These are phyloP conservation scores for Polychaeton citri DNA, from an alignment of 2,329 filamentous ascomycete species.

Conservation along the genomic window DNA sequence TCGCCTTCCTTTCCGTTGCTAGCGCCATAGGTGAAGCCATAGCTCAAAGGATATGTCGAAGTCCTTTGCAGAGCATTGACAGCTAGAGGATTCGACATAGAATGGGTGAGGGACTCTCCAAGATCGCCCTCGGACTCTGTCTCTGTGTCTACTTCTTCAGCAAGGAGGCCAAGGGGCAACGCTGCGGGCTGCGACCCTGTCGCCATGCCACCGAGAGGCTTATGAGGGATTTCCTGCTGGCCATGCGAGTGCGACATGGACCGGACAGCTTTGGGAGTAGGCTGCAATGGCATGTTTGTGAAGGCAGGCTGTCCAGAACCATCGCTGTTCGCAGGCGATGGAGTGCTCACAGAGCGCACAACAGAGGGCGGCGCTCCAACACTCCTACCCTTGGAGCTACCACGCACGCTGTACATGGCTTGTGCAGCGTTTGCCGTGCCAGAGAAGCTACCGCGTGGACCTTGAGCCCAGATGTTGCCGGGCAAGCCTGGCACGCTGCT, in stretches of 20 bases:
- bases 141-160: slow-evolving; percentile 13
- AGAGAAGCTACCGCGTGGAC: slow-evolving; percentile 18
- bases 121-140: slow-evolving; percentile 14
- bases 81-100: slow-evolving; percentile 17
- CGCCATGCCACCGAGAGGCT: not conserved
- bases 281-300: slow-evolving; percentile 76
- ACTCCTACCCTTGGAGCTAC: slow-evolving; percentile 46
- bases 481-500: slow-evolving; percentile 28
- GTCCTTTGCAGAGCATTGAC: slow-evolving; percentile 18
- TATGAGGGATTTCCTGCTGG: slow-evolving; percentile 11
- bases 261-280: slow-evolving; percentile 81
- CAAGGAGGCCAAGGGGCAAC: slow-evolving; percentile 16
- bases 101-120: slow-evolving; percentile 16
- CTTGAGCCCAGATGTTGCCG: slow-evolving; percentile 22
- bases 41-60: slow-evolving; percentile 15
- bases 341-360: slow-evolving; percentile 19
- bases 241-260: slow-evolving; percentile 84
- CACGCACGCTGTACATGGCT: slow-evolving; percentile 62
- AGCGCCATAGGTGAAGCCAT: slow-evolving; percentile 7
- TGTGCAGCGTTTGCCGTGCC: slow-evolving; percentile 26
- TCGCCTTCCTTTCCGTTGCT: slow-evolving; percentile 9
- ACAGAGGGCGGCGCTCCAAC: slow-evolving; percentile 5
- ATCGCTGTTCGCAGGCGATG: slow-evolving; percentile 21
- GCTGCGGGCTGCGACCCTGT: slow-evolving; percentile 1
- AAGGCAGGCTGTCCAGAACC: slow-evolving; percentile 50